Evolutionary conservation across 345 rosid species (phyloP), one percentile per base, ranked within the genome.

Genomic region (Linum tenue): DNA sequence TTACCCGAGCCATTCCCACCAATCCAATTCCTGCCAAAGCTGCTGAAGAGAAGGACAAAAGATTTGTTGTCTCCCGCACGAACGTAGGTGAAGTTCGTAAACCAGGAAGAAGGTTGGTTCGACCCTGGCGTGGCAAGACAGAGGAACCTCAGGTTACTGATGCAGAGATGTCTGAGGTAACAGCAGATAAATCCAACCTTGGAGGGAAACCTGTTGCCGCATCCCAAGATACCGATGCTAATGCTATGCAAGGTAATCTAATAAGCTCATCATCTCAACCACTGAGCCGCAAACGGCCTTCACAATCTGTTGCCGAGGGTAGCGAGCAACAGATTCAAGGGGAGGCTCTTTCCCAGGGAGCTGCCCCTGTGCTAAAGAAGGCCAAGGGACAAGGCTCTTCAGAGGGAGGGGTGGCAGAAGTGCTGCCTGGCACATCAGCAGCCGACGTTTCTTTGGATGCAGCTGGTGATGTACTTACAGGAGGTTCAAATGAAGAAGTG

Each of bases 91-190:
- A 82, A 78, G 60, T 84, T 59, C 96, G 96, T 62, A 87, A 82
- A 82, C 68, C 77, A 8, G 80, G 79, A 31, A 83, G 96, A 73
- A 87, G 66, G 79, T 82, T 94, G 76, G 84, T 91, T 55, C 88
- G 99, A 64, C 97, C 98, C 5, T 84, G 81, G 64, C 81, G 85
- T 72, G 67, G 37, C 50, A 84, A 73, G 76, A 69, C 76, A 48
- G 91, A 82, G 62, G 84, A 89, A 63, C 83, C 82, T 43, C 89
- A 82, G 70, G 80, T n/a, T n/a, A n/a, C 66, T 70, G 91, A 94
- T 77, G 77, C 71, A 39, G 99, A 88, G 72, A 87, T 87, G 85
- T 63, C 96, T 17, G 97, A 90, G 70, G 63, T n/a, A n/a, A n/a
- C 66, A 41, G 44, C 53, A 16, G 91, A 84, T 22, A 83, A 76